phyloP scores from a whole-genome alignment of 2,329 filamentous ascomycete species.

The Botrytis squamosa region DNA sequence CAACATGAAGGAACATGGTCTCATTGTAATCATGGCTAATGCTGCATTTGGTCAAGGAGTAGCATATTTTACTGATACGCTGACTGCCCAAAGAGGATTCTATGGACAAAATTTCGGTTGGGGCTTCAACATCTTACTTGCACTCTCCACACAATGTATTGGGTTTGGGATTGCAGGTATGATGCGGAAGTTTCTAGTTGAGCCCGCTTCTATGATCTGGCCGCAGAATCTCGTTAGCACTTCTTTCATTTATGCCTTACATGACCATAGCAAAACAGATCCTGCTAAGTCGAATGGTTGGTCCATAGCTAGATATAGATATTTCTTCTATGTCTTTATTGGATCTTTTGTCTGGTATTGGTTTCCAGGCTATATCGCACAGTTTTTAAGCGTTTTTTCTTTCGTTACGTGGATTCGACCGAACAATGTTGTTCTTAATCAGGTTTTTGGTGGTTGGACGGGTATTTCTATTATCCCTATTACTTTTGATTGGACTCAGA shows the following conservation, averaged over 20 bases:
- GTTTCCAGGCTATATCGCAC: conserved; percentile 60
- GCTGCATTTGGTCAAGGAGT: conserved; percentile 37
- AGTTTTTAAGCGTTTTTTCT: conserved; percentile 68
- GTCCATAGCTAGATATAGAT: conserved; percentile 46
- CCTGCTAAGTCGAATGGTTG: conserved; percentile 46
- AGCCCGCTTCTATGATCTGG: conserved; percentile 65
- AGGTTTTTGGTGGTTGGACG: conserved; percentile 66
- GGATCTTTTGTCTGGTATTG: conserved; percentile 53
- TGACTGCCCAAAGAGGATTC: conserved; percentile 68
- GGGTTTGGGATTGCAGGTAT: conserved; percentile 63
- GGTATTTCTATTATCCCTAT: conserved; percentile 69
- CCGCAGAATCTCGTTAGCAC: conserved; percentile 42
- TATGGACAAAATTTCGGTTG: conserved; percentile 68
- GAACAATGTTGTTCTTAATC: conserved; percentile 66
- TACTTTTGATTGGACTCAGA: conserved; percentile 57
- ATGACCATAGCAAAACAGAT: conserved; percentile 58
- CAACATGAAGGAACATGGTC: conserved; percentile 67
- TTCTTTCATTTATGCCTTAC: conserved; percentile 45
- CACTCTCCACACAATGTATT: conserved; percentile 59
- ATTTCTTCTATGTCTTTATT: conserved; percentile 41
- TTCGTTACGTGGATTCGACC: conserved; percentile 72
- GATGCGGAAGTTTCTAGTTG: conserved; percentile 56
- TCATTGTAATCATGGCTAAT: conserved; percentile 62
- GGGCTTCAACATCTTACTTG: conserved; percentile 58
- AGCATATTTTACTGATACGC: conserved; percentile 70